Base-by-base conservation (phyloP, 2,329 filamentous ascomycete species). In the Pseudofabraea citricarpa region DNA sequence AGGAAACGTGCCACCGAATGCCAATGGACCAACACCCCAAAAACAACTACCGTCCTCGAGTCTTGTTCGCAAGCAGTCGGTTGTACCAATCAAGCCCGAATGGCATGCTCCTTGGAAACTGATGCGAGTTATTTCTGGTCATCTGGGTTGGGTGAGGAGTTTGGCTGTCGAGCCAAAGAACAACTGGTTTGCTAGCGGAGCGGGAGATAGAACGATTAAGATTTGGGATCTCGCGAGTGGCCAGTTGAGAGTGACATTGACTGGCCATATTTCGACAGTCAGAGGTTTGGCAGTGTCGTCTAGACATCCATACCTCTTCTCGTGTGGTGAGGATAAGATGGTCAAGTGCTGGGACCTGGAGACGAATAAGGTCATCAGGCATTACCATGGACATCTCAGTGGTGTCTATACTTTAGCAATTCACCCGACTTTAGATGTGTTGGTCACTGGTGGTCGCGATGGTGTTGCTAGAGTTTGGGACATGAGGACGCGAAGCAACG, bases 311-410 rank as follows among this genome's bases (percentile, higher is more conserved):
- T 98, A 98, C 61, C 77, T 98, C 8, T 98, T 98, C 67, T 95
- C 90, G 9, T 98, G 93, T 60, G 94, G 89, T 46, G 93, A 98
- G 67, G 93, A 98, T 65, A 98, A 98, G 72, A 96, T 96, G 90
- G 93, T 98, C 50, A 98, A 98, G 68, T 98, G 93, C 69, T 98
- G 93, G 93, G 93, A 98, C 70, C 71, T 98, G 53, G 93, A 98
- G 67, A 96, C 91, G n/a, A 98, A 98, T 72, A 96, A 96, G 67
- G 93, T 98, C 47, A 96, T 97, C 60, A 81, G 91, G 29, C 90
- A 96, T 67, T 98, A 97, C 64, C 93, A 98, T 64, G 94, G 94
- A 15, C 93, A 98, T 68, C 72, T 98, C 18, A 95, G 88, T 56
- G 93, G 93, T 51, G 93, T 98, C 4, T 98, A 98, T 68, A 90